phyloP scores from a whole-genome alignment of 345 rosid species.

The Euphorbia lathyris region DNA sequence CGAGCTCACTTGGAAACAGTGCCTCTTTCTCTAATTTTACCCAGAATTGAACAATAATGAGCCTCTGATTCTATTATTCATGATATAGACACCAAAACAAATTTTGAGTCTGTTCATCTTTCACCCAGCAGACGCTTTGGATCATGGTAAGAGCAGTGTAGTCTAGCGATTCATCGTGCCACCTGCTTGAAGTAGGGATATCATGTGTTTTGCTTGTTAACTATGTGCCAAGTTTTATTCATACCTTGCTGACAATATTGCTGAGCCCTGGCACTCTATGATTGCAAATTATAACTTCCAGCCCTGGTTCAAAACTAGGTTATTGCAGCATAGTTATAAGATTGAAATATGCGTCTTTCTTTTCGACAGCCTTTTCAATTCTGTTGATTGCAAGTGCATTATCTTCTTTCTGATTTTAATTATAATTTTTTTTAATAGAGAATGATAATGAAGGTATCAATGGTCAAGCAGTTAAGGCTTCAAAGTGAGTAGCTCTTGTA shows the following conservation, averaged over 20 bases:
- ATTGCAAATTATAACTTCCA: neutral
- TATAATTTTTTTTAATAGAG: too few relatives aligned
- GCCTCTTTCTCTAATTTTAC: too few relatives aligned
- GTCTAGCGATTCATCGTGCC: neutral
- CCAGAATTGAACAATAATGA: too few relatives aligned
- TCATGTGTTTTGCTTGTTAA: neutral
- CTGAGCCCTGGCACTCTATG: neutral
- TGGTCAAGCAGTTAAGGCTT: constrained; percentile 13
- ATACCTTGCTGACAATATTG: constrained; percentile 1
- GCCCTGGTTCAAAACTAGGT: neutral
- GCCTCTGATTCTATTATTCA: neutral
- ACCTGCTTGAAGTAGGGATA: neutral
- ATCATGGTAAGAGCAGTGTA: neutral
- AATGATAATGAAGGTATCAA: constrained; percentile 1
- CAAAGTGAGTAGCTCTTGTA: constrained; percentile 18
- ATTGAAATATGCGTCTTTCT: neutral
- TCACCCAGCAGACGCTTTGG: too few relatives aligned
- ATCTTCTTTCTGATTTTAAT: neutral
- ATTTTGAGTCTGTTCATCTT: too few relatives aligned
- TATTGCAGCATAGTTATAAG: neutral
- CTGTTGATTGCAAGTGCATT: neutral
- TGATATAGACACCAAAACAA: neutral
- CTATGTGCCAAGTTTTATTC: neutral
- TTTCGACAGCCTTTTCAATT: neutral
- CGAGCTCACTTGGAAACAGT: too few relatives aligned